These are phyloP conservation scores for Trichosporon ovoides DNA, from an alignment of 1,284 basidiomycete genomes.

Conservation along the genomic window DNA sequence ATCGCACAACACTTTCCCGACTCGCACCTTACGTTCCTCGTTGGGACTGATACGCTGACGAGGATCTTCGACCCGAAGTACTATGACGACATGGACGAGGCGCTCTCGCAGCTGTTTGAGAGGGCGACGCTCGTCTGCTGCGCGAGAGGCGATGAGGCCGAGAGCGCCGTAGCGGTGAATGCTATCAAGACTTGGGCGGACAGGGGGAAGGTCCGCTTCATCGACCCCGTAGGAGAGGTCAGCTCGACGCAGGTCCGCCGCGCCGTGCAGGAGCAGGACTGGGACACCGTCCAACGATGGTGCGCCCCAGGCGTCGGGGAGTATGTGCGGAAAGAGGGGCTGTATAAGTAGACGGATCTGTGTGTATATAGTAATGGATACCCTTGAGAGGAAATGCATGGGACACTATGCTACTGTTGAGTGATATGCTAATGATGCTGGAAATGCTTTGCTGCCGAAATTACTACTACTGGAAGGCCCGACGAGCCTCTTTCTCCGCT, in stretches of 20 bases:
- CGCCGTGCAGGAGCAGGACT: conserved; percentile 43
- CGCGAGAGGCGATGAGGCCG: conserved; percentile 28
- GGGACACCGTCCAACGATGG: not conserved
- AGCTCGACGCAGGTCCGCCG: conserved; percentile 71
- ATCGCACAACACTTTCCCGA: conserved; percentile 24
- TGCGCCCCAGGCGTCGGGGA: conserved; percentile 11
- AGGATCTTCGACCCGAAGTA: conserved; percentile 77
- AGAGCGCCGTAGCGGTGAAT: conserved; percentile 5
- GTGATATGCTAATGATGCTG: not conserved
- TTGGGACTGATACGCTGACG: conserved; percentile 84
- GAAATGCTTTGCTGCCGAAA: not conserved
- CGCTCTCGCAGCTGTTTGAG: conserved; percentile 26
- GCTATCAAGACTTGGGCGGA: conserved; percentile 53
- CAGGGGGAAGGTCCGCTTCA: conserved; percentile 55
- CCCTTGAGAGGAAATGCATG: not conserved
- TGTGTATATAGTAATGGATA: too few relatives aligned
- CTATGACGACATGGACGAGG: conserved; percentile 56
- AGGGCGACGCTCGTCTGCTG: conserved; percentile 63
- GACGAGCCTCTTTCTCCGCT: not conserved
- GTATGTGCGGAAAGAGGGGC: conserved; percentile 9
- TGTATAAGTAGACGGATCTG: conserved; percentile 10
- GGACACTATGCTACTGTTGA: conserved; percentile 1
- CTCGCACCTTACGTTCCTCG: conserved; percentile 48
- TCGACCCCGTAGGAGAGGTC: conserved; percentile 55
- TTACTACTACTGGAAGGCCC: not conserved